phyloP scores from a whole-genome alignment of 306 rosid species.

The Begonia fuchsioides region DNA sequence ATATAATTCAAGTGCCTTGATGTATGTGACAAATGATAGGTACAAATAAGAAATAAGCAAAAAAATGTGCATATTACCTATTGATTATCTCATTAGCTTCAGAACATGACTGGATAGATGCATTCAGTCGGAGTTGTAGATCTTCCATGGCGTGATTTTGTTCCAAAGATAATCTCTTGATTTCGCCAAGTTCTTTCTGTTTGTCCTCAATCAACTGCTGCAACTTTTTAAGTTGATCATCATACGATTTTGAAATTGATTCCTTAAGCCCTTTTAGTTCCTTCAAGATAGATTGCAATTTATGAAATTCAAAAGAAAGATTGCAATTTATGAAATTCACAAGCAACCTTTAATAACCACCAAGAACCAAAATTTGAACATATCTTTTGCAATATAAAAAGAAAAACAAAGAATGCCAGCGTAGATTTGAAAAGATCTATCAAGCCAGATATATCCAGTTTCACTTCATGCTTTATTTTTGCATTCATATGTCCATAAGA shows the following conservation, averaged over 20 bases:
- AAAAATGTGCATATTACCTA: constrained; percentile 33
- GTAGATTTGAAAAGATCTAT: too few relatives aligned
- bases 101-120: constrained; percentile 67
- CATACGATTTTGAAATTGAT: constrained; percentile 39
- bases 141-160: constrained; percentile 69
- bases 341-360: too few relatives aligned
- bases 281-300: constrained; percentile 23
- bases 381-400: too few relatives aligned
- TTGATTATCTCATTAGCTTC: constrained; percentile 78
- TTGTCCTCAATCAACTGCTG: constrained; percentile 44
- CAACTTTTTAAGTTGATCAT: constrained; percentile 50
- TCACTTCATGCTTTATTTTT: neutral
- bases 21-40: too few relatives aligned
- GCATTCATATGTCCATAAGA: constrained; percentile 1
- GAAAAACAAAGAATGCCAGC: too few relatives aligned
- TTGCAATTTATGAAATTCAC: neutral
- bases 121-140: constrained; percentile 62
- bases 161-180: constrained; percentile 46
- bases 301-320: neutral
- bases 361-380: too few relatives aligned
- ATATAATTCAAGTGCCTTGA: too few relatives aligned
- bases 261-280: constrained; percentile 61
- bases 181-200: constrained; percentile 55
- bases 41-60: neutral
- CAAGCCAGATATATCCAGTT: too few relatives aligned